Base-by-base conservation (phyloP, 352 stramenopile genomes). In the Phytophthora idaei region DNA sequence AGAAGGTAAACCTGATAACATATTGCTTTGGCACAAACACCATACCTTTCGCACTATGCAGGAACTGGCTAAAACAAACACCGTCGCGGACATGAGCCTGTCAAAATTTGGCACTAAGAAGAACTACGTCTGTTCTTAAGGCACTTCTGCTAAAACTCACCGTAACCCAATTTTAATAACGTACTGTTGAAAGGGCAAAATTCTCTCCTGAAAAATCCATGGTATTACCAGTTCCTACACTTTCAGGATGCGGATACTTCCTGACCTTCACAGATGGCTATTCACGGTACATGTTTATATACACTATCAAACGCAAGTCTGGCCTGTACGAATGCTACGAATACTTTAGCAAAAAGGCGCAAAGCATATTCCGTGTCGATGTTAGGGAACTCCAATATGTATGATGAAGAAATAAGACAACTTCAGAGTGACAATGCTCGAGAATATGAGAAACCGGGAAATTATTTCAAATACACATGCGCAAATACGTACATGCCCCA, bases 91-190 rank as follows among this genome's bases (percentile, higher is more conserved):
- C 21, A 21, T 21, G 21, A 21, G 21, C 1, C 25, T 52, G 9
- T 37, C 25, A 10, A 17, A 21, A 11, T 52, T 52, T 4, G 28
- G 37, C 10, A 11, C 46, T 4, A 37, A 10, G 1, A 52, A 52
- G 3, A 9, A 37, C 46, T 52, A 61, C 50, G 58, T 58, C 11
- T 64, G 54, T 29, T 69, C 64, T 4, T 61, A 50, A 28, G 59
- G 57, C 45, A 57, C 42, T 31, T 61, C 58, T 42, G 36, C 61
- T n/a, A 64, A 69, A 21, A 55, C 61, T 4, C 44, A 57, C 11
- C 52, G 61, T 57, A 62, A 57, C 29, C 42, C 53, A 47, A 21
- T 21, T 69, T 64, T 46, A 62, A 62, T 61, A 52, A 52, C 46
- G 4, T 21, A 17, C 25, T 17, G 45, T 36, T 69, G 53, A 1